Base-by-base conservation (phyloP, 768 basidiomycete species). In the Trametopsis cervina region DNA sequence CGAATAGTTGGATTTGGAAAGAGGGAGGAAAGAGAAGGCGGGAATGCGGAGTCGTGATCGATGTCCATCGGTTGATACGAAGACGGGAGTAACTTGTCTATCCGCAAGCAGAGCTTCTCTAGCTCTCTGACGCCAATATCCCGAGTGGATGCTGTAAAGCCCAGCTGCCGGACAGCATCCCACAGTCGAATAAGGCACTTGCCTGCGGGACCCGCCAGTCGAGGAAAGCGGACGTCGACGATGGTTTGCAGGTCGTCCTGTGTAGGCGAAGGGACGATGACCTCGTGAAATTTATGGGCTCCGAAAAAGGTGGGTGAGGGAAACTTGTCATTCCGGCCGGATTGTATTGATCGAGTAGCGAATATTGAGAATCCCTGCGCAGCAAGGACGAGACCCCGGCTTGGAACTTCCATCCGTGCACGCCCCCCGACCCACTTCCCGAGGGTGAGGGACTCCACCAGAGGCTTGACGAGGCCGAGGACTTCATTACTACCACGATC, bases 401-500 rank as follows among this genome's bases (percentile, higher is more conserved):
- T 80, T 1, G 92, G 86, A 13, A 94, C 73, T 10, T 85, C 74
- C 38, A 97, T 65, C 24, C 66, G 69, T 11, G 82, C 89, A 43
- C 75, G 71, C 41, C 70, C 78, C 47, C 95, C 89, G 48, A 93
- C 78, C 78, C 81, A 82, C 51, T 88, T 84, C 21, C 80, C 79
- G 15, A 74, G 62, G 3, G 76, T 69, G 24, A 85, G 66, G 13
- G 81, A 91, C 59, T 96, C 86, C 0, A 85, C 74, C 10, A 98
- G 75, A 2, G 90, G 85, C 44, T 92, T 85, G 56, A 98, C 72
- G 42, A 89, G 77, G 0, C 89, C 89, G 4, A 98, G 76, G 2
- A 98, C 85, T 60, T 99, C 96, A 51, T 72, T 83, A 54, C 89
- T 89, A 15, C 85, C 95, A 40, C 83, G 77, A 64, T 99, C 96